Evolutionary conservation across 768 basidiomycete genomes (phyloP), one percentile per base, ranked within the genome.

Genomic region (Collybia sordida): DNA sequence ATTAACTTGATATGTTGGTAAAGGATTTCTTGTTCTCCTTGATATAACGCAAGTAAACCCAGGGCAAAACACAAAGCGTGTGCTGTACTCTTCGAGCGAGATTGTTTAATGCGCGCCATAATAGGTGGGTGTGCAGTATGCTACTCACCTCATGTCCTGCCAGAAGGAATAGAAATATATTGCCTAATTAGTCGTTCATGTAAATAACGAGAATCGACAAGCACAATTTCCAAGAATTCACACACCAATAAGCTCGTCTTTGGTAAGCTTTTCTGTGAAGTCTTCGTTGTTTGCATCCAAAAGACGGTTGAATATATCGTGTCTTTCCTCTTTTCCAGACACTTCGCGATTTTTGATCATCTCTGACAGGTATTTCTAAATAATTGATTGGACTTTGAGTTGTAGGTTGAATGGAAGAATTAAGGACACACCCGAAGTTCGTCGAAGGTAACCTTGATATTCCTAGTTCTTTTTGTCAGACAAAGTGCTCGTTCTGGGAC

Each of bases 71-170:
- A 64, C 6, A 75, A 49, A 6, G 71, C 68, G 49, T 72, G 70
- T 7, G 71, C 69, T 0, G 72, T 66, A 3, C 72, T 73, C 71
- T 74, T 15, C 21, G 42, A 38, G 34, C 18, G 15, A 15, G 6
- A 40, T 22, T 34, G 14, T 21, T 18, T 3, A 31, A 4, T 31
- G 6, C 9, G 14, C 9, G 11, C 31, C 21, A n/a, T 4, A 35
- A 4, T n/a, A 37, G 12, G 3, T n/a, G 15, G 17, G 9, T 31
- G 9, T 31, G 11, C 14, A 25, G 38, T 3, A 46, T 19, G 15
- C n/a, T 19, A 12, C n/a, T 9, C 48, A 79, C 80, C 68, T 83
- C 83, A 50, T 83, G 80, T 11, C 83, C 83, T 22, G 83, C 85
- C 17, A 86, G 61, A 18, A 84, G 56, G 52, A 76, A 78, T 19